phyloP scores from a whole-genome alignment of 345 rosid species.

The Boechera retrofracta region DNA sequence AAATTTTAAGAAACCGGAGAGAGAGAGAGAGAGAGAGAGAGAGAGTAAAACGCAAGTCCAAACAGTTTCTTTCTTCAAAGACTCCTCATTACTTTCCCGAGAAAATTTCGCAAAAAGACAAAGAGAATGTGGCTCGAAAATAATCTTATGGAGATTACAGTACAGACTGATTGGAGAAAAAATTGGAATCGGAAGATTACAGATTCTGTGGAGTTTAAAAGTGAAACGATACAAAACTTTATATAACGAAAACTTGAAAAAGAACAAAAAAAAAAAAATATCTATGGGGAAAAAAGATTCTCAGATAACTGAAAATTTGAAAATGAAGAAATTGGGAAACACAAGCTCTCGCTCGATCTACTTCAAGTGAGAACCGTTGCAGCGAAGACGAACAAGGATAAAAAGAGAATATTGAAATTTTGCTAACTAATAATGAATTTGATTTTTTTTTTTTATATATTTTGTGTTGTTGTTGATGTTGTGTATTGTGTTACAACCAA shows the following conservation, averaged over 20 bases:
- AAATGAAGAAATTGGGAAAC: slow-evolving; percentile 8
- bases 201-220: slow-evolving; percentile 28
- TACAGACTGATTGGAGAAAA: background rate
- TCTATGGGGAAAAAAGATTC: background rate
- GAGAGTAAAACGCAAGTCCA: slow-evolving; percentile 30
- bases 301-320: background rate
- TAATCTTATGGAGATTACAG: slow-evolving; percentile 25
- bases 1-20: background rate
- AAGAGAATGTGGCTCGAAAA: slow-evolving; percentile 5
- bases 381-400: slow-evolving; percentile 21
- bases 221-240: slow-evolving; percentile 20
- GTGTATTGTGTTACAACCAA: slow-evolving; percentile 28
- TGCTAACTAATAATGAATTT: background rate
- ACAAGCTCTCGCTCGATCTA: slow-evolving; percentile 34
- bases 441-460: background rate
- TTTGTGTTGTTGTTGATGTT: background rate
- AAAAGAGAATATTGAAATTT: background rate
- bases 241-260: background rate
- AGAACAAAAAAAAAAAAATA: background rate
- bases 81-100: slow-evolving; percentile 16
- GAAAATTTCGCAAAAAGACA: slow-evolving; percentile 27
- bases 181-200: slow-evolving; percentile 32
- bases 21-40: background rate
- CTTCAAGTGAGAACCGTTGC: slow-evolving; percentile 45
- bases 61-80: slow-evolving; percentile 22